Conservation (phyloP, 768 basidiomycete genomes). For the Panellus pusillus region DNA sequence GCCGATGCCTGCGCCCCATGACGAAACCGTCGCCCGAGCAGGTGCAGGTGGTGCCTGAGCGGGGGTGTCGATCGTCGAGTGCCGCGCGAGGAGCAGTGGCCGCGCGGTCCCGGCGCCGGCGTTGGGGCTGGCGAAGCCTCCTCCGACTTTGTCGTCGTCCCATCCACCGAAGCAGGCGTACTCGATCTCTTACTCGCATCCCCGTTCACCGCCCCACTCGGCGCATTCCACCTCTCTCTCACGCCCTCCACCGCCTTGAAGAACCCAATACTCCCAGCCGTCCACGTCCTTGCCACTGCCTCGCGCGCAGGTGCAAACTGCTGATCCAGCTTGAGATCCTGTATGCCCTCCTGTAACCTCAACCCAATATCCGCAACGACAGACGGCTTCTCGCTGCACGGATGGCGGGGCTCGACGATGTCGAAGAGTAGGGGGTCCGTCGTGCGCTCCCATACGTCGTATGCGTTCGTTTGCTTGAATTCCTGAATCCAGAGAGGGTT, state of each 20-base stretch:
- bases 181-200: slow-evolving; percentile 31
- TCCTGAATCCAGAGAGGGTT: slow-evolving; percentile 85
- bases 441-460: slow-evolving; percentile 83
- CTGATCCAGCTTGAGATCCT: slow-evolving; percentile 90
- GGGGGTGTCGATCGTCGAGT: slow-evolving; percentile 15
- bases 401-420: slow-evolving; percentile 92
- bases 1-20: slow-evolving; percentile 48
- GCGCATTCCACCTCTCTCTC: slow-evolving; percentile 62
- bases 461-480: slow-evolving; percentile 86
- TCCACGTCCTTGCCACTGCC: slow-evolving; percentile 77
- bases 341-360: slow-evolving; percentile 89
- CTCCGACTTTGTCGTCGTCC: slow-evolving; percentile 6
- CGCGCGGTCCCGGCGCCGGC: slow-evolving; percentile 8
- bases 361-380: slow-evolving; percentile 90
- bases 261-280: slow-evolving; percentile 73
- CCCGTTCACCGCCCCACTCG: slow-evolving; percentile 20
- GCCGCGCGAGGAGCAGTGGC: slow-evolving; percentile 25
- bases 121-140: neutral
- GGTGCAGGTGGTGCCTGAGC: slow-evolving; percentile 25
- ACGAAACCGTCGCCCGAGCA: slow-evolving; percentile 33
- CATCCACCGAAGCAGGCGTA: slow-evolving; percentile 12
- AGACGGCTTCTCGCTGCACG: slow-evolving; percentile 88
- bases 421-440: slow-evolving; percentile 96
- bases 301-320: slow-evolving; percentile 93
- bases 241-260: slow-evolving; percentile 92